Evolutionary conservation across 2,329 filamentous ascomycete species (phyloP), one percentile per base, ranked within the genome.

Genomic region (Zasmidium cellare): DNA sequence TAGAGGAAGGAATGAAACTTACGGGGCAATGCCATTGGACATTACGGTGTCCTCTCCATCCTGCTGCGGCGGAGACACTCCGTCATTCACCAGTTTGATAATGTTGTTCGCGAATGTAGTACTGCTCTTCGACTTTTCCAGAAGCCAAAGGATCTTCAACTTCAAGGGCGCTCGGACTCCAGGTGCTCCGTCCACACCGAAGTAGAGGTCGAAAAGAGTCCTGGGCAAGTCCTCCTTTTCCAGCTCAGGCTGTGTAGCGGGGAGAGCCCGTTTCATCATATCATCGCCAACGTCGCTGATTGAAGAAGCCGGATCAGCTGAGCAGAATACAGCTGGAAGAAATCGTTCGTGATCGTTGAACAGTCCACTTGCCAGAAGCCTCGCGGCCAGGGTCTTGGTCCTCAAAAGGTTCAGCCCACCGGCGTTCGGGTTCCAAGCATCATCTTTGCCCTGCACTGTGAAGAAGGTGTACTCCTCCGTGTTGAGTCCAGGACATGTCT

Each of bases 261-360:
- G 78, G 24, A 80, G 82, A 25, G 85, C 89, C 63, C 92, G 83
- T 75, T 97, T 99, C 63, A 97, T 75, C 50, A 96, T 84, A 67
- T 96, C 92, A 56, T 97, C 91, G 0, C 90, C 93, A n/a, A 91
- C 78, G n/a, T 89, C 86, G 11, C 90, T 87, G 38, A 97, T 87
- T 9, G 88, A 84, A 35, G 87, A 91, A 64, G 97, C 94, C 1
- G 87, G 79, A 74, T 92, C 92, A 0, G 91, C 87, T 23, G 91
- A 88, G 3, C 92, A 92, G 71, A 90, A 92, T 1, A 97, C 76
- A 0, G 91, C 89, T 0, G 93, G 89, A 12, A 97, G 74, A 66
- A 97, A 91, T 28, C 92, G 87, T 69, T 97, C 90, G 0, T 85
- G 76, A 60, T 97, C 91, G 0, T 79, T 87, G 73, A 99, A 97